Percentiles rank a stretch among this genome's conserved stretches.
Evolutionary conservation across 2,329 filamentous ascomycete species (phyloP).

Genomic region (Xylariaceae sp.): DNA sequence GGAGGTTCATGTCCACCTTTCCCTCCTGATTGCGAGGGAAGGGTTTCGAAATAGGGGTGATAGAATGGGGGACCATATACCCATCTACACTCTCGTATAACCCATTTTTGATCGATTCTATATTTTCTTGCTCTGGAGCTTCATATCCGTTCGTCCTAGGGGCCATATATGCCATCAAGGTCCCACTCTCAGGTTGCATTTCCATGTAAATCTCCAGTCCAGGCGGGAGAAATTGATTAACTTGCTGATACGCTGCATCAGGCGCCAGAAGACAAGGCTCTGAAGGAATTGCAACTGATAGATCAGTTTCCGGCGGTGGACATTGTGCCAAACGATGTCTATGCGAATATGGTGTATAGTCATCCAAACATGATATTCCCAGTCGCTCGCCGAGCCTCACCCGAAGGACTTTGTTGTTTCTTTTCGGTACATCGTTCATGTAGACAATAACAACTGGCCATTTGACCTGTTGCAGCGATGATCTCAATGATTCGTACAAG

Average conservation of each 20-base stretch:
- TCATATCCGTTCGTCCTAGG: neutral
- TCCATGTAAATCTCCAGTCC: slow-evolving; percentile 11
- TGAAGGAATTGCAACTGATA: slow-evolving; percentile 49
- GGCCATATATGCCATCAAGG: slow-evolving; percentile 9
- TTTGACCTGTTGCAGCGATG: slow-evolving; percentile 58
- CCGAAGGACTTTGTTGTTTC: slow-evolving; percentile 63
- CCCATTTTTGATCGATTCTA: slow-evolving; percentile 17
- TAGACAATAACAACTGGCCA: slow-evolving; percentile 58
- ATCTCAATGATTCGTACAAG: slow-evolving; percentile 53
- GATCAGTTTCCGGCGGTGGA: slow-evolving; percentile 53
- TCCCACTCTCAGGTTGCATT: neutral
- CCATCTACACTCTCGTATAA: slow-evolving; percentile 36
- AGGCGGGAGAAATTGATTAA: slow-evolving; percentile 1
- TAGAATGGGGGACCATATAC: slow-evolving; percentile 47
- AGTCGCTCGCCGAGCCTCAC: slow-evolving; percentile 58
- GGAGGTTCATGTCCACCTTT: slow-evolving; percentile 42
- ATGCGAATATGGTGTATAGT: slow-evolving; percentile 49
- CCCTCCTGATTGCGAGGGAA: slow-evolving; percentile 43
- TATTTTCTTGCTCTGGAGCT: neutral
- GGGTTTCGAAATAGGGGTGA: slow-evolving; percentile 43
- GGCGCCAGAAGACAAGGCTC: slow-evolving; percentile 39
- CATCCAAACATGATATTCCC: slow-evolving; percentile 50
- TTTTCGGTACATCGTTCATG: slow-evolving; percentile 61
- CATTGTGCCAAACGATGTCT: slow-evolving; percentile 58
- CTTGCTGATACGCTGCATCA: slow-evolving; percentile 28